Conservation (phyloP, 495 filamentous ascomycete species). For the Echria macrotheca region DNA sequence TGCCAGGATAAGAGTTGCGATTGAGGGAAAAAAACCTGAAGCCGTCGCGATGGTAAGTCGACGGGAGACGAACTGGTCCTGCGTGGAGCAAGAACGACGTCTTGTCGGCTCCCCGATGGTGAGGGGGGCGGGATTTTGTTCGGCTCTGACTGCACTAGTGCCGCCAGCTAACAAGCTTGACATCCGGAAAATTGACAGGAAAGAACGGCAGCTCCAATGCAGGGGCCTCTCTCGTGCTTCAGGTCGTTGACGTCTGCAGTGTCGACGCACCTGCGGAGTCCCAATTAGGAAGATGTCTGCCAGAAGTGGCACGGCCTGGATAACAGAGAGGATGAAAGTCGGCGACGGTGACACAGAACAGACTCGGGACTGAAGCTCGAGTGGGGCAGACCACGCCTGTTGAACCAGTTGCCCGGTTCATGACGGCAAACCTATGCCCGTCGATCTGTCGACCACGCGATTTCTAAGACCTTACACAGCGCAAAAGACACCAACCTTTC, state of each 20-base stretch:
- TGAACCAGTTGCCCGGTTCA: constrained; percentile 11
- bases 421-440: not conserved
- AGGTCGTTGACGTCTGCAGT: constrained; percentile 8
- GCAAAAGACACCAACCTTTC: not conserved
- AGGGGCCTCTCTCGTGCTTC: constrained; percentile 13
- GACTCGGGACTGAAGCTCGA: not conserved
- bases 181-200: constrained; percentile 8
- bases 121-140: too few species aligned
- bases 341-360: constrained; percentile 8
- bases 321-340: too few species aligned
- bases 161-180: too few species aligned
- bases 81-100: too few species aligned
- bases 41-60: too few species aligned
- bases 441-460: constrained; percentile 5
- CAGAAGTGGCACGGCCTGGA: constrained; percentile 6
- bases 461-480: constrained; percentile 21
- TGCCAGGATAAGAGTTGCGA: not conserved
- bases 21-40: too few species aligned
- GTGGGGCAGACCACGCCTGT: not conserved
- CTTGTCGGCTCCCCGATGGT: too few species aligned
- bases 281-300: constrained; percentile 16
- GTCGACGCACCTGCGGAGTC: constrained; percentile 4
- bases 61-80: too few species aligned
- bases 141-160: too few species aligned
- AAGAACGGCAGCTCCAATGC: constrained; percentile 9